Percentiles rank a stretch among this genome's conserved stretches.
These are phyloP conservation scores for Lenwebbia sp. DNA, from an alignment of 345 rosid genomes.

Conservation along the genomic window DNA sequence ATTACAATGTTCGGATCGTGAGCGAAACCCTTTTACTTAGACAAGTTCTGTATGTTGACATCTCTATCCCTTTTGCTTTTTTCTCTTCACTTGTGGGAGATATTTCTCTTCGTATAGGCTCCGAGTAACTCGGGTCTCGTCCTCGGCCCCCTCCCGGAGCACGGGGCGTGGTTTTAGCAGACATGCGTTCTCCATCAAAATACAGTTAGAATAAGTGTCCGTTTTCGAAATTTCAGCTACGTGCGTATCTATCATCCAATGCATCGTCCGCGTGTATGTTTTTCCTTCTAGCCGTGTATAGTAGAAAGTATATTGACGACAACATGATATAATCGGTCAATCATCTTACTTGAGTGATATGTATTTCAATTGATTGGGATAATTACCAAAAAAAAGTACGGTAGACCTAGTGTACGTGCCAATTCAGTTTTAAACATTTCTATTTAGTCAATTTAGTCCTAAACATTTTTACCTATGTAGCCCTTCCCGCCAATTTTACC, in stretches of 20 bases:
- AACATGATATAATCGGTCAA: neutral
- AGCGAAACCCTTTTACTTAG: neutral
- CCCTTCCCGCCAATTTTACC: neutral
- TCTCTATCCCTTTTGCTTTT: neutral
- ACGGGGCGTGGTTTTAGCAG: neutral
- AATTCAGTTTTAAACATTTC: rapidly evolving
- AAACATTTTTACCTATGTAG: too few relatives aligned
- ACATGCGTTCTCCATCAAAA: neutral
- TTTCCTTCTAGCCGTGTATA: neutral
- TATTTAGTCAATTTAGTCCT: neutral
- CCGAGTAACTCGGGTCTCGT: neutral
- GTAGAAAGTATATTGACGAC: neutral
- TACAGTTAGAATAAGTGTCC: neutral
- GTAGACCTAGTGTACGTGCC: too few relatives aligned
- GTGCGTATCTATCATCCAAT: neutral
- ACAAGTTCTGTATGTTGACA: neutral
- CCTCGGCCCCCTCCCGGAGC: neutral
- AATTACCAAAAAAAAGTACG: neutral
- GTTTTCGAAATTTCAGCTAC: neutral
- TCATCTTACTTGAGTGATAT: neutral
- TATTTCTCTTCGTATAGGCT: neutral
- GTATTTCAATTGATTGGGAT: neutral
- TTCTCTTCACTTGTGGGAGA: neutral
- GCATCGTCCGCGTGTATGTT: rapidly evolving
- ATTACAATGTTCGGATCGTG: neutral